Base-by-base conservation (phyloP, 805 yeast species). In the Kazachstania martiniae region DNA sequence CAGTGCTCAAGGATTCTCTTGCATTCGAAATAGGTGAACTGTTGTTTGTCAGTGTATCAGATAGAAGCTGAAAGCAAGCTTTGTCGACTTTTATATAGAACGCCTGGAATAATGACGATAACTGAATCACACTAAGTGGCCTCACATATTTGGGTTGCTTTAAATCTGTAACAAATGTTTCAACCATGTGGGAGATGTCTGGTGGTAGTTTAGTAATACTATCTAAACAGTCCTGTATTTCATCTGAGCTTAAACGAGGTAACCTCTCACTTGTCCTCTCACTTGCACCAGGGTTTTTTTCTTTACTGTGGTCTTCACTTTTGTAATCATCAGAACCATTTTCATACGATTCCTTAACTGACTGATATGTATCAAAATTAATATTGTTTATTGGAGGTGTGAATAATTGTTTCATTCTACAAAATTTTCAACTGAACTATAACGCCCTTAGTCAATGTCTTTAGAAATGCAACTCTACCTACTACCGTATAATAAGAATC, bases 71-170 rank as follows among this genome's bases (percentile, higher is more conserved):
- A 33, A 51, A 53, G 2, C 49, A 43, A 2, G 51, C 39, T 33
- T 44, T 51, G 33, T 56, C 59, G 35, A 56, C 54, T 24, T 44
- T 45, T 3, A 32, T 28, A 29, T 56, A 56, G 25, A 56, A 56
- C 15, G 34, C 39, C 28, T 56, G 61, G 31, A 56, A 56, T 8
- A 54, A 32, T 7, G 46, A 40, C 4, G 59, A 43, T 19, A 56
- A 29, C 25, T 56, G 59, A 18, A 41, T 14, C 18, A 49, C 46
- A 19, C 38, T 46, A 17, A 56, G 31, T 5, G 61, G 61, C 21
- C 43, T 48, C 15, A 43, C 32, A 32, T 54, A 56, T 39, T 56
- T 56, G 9, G 61, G 61, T 32, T 56, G 56, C 36, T 54, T 56
- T 27, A 56, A 33, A 39, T 54, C 61, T 16, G 42, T 36, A 15